Base-by-base conservation (phyloP, 306 rosid genomes). In the Rubus parviflorus region DNA sequence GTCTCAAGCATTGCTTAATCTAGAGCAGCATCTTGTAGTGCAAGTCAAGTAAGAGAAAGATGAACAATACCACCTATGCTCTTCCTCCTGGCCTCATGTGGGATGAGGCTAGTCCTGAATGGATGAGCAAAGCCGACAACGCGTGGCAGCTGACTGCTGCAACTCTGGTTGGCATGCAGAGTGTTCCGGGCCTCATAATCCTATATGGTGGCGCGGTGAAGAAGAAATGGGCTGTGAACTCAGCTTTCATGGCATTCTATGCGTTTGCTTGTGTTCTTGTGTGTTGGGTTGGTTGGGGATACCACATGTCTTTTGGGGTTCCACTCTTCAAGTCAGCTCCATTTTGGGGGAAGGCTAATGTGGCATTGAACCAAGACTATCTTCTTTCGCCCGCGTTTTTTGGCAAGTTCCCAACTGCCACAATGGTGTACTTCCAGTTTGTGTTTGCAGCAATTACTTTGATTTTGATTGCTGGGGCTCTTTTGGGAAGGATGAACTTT, bases 221-320 rank as follows among this genome's bases (percentile, higher is more conserved):
- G 77, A 85, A 85, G 88, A 85, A 82, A 62, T 85, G 88, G 88
- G 88, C 88, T 0, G 82, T 85, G 66, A 85, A 82, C 70, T 85
- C 86, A 8, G 88, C 88, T 20, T 85, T 85, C 80, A 85, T 82
- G 88, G 86, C 75, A 3, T 75, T 85, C 67, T 85, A 85, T 25
- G 86, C 88, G 2, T 85, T 85, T n/a, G 88, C 88, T 2, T 43
- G 75, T 42, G 88, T 85, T 37, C 75, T 85, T 30, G 30, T 85
- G 13, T 85, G 88, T 35, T 85, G 88, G 88, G 86, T 85, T 1
- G 74, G 73, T 17, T 85, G 88, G 88, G 86, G 84, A 11, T 82
- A 79, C 25, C 72, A 70, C 6, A 53, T 85, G 86, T 85, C 88
- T 19, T 85, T 85, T 30, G 88, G 88, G 35, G 75, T 49, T 0